phyloP scores from a whole-genome alignment of 768 basidiomycete genomes.

The Tylopilus vinaceipallidus region DNA sequence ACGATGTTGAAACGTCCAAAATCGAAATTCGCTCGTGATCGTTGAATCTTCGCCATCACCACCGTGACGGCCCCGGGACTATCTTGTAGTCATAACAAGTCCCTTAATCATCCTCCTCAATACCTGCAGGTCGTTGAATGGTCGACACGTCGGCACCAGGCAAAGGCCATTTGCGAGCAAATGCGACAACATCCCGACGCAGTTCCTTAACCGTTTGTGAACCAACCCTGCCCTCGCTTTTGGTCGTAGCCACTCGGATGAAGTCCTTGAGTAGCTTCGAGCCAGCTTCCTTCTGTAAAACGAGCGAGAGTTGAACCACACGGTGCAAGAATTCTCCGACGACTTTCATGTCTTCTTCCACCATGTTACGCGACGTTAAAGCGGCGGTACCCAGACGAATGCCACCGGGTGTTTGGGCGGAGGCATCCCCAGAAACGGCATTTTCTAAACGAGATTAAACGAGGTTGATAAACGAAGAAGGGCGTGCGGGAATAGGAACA shows the following conservation, averaged over 20 bases:
- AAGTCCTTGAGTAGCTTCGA: slow-evolving; percentile 96
- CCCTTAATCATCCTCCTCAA: slow-evolving; percentile 49
- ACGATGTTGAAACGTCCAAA: slow-evolving; percentile 36
- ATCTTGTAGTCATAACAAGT: not conserved
- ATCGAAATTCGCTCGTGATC: slow-evolving; percentile 34
- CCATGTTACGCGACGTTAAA: slow-evolving; percentile 92
- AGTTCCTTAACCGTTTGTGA: slow-evolving; percentile 69
- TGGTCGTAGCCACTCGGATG: slow-evolving; percentile 70
- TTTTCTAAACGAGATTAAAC: slow-evolving; percentile 57
- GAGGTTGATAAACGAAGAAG: not conserved
- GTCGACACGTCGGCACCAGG: slow-evolving; percentile 71
- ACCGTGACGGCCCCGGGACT: not conserved
- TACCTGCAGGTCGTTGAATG: slow-evolving; percentile 58
- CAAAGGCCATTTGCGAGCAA: slow-evolving; percentile 87
- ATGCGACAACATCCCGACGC: slow-evolving; percentile 73
- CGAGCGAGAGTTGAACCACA: slow-evolving; percentile 84
- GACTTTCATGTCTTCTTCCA: slow-evolving; percentile 78
- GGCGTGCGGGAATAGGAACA: slow-evolving; percentile 25
- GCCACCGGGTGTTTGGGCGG: slow-evolving; percentile 94
- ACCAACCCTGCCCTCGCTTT: slow-evolving; percentile 70
- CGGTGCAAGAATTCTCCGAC: slow-evolving; percentile 94
- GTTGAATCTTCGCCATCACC: slow-evolving; percentile 51
- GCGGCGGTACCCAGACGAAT: slow-evolving; percentile 96
- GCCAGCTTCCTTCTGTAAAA: slow-evolving; percentile 93
- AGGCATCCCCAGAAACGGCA: slow-evolving; percentile 94